Evolutionary conservation across 176 grass and related monocot genomes (phyloP).

Genomic region (Tuctoria greenei): DNA sequence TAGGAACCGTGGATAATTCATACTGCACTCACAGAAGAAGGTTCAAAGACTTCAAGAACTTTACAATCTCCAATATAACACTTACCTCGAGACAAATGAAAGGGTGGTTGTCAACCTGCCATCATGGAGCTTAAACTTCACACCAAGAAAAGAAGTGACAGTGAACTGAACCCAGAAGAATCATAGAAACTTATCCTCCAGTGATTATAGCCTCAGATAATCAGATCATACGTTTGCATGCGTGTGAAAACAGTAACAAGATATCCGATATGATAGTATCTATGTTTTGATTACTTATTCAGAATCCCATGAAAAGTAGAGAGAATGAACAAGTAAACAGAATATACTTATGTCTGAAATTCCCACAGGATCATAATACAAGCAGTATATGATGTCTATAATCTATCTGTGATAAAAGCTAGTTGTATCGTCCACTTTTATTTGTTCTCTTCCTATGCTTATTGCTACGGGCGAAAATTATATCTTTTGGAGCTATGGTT

Average conservation of each 20-base stretch:
- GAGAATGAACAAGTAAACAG: slow-evolving; percentile 24
- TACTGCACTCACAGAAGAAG: too few relatives aligned
- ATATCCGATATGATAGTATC: neutral
- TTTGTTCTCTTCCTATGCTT: slow-evolving; percentile 42
- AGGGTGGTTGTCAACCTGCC: neutral
- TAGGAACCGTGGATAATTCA: too few relatives aligned
- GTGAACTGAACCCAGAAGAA: neutral
- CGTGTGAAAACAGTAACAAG: neutral
- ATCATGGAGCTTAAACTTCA: neutral
- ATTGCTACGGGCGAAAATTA: slow-evolving; percentile 32
- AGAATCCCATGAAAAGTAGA: slow-evolving; percentile 23
- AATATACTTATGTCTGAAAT: slow-evolving; percentile 31
- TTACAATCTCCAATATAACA: too few relatives aligned
- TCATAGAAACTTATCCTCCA: neutral
- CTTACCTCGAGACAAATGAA: too few relatives aligned
- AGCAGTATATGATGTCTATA: slow-evolving; percentile 34
- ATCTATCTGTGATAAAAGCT: slow-evolving; percentile 33
- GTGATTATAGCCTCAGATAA: neutral
- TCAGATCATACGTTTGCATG: neutral
- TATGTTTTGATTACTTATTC: slow-evolving; percentile 18
- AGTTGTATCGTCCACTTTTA: slow-evolving; percentile 40
- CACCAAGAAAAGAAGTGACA: neutral
- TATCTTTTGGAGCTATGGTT: slow-evolving; percentile 16
- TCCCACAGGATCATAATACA: slow-evolving; percentile 32
- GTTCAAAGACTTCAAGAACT: too few relatives aligned